Base-by-base conservation (phyloP, 2,329 filamentous ascomycete genomes). In the Coniella lustricola region DNA sequence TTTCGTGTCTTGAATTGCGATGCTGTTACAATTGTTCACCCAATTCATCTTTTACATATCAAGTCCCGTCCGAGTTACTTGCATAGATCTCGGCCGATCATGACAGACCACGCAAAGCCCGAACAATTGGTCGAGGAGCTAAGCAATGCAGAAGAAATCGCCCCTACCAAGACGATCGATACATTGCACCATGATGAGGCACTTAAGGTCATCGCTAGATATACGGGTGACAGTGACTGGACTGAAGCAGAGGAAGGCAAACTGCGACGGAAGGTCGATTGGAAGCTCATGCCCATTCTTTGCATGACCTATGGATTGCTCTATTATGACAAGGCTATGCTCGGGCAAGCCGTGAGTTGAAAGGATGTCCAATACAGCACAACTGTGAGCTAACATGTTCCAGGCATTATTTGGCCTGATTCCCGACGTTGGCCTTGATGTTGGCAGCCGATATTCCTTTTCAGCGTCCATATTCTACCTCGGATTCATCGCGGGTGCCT, bases 241-340 rank as follows among this genome's bases (percentile, higher is more conserved):
- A 67, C 64, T 0, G 58, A 64, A 0, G 54, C 59, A 10, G 71
- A 73, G 50, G 69, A 73, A 55, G 68, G 67, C 42, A 67, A 58
- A 34, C 54, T 75, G 4, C 57, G 65, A 4, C 62, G 64, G 20
- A 70, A 67, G 49, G 64, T 73, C 32, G 70, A 74, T 55, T 63
- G 63, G 55, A 62, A 62, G 22, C 58, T 75, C 1, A 64, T 74
- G 61, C 68, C 72, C 1, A 64, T 76, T 14, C 62, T 75, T 0
- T 72, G 68, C 48, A 55, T 66, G 7, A 73, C 70, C 0, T 74
- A 72, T 50, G 65, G 62, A 0, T 58, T 74, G 16, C 70, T 73
- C 53, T 74, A 73, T 49, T 73, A 73, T 38, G 72, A 74, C 53
- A 74, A 77, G 56, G 72, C 73, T 2, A 76, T 78, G 69, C 59